Conservation (phyloP, 352 stramenopile genomes). For the Pseudoperonospora humuli region DNA sequence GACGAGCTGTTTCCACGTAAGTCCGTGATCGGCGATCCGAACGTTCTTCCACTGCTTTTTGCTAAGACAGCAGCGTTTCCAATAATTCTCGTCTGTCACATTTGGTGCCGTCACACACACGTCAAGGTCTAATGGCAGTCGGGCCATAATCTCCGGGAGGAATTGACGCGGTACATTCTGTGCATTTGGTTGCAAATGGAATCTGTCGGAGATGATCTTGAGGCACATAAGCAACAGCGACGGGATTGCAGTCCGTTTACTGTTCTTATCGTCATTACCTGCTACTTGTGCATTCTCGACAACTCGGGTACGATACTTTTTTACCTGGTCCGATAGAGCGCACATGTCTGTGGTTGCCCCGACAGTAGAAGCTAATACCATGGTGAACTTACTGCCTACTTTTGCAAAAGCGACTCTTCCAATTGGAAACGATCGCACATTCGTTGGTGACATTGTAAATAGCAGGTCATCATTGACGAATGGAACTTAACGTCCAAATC, state of each 20-base stretch:
- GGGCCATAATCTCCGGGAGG: slow-evolving; percentile 70
- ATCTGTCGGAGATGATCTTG: slow-evolving; percentile 72
- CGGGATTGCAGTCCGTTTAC: slow-evolving; percentile 21
- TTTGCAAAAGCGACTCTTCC: no score
- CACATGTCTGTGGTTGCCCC: slow-evolving; percentile 55
- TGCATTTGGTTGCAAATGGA: slow-evolving; percentile 54
- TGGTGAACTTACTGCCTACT: no score
- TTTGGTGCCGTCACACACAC: slow-evolving; percentile 69
- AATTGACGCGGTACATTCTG: slow-evolving; percentile 75
- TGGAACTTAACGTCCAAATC: no score
- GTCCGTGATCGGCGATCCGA: slow-evolving; percentile 83
- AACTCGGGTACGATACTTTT: slow-evolving; percentile 67
- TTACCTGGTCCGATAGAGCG: slow-evolving; percentile 72
- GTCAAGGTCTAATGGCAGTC: slow-evolving; percentile 78
- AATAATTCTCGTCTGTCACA: slow-evolving; percentile 92
- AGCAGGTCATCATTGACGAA: no score
- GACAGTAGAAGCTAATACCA: no score
- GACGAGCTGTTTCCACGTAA: slow-evolving; percentile 93
- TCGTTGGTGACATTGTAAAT: no score
- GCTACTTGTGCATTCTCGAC: slow-evolving; percentile 25
- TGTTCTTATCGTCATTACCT: slow-evolving; percentile 23
- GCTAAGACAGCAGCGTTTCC: slow-evolving; percentile 85
- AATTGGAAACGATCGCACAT: no score
- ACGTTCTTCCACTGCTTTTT: slow-evolving; percentile 87
- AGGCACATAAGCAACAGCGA: slow-evolving; percentile 69